These are phyloP conservation scores for Solanum virginianum DNA, from an alignment of 257 asterid species.

Conservation along the genomic window DNA sequence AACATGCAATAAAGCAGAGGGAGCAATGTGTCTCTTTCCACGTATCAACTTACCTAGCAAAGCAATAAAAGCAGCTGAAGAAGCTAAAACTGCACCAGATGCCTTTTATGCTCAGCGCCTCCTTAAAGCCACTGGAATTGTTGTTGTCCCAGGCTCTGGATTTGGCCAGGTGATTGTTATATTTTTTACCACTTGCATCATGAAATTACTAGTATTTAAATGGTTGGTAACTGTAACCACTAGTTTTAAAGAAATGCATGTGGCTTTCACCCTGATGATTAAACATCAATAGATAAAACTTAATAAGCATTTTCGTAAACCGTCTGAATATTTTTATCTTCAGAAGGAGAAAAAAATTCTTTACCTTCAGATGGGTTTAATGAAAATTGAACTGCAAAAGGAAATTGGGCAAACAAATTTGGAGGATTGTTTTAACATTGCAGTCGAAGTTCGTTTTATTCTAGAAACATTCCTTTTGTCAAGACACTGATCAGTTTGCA, in stretches of 20 bases:
- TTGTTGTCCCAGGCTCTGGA: constrained; percentile 96
- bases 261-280: neutral
- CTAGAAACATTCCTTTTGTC: neutral
- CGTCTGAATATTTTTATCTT: neutral
- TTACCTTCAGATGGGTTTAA: neutral
- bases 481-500: neutral
- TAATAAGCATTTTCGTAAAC: neutral
- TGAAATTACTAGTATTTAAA: neutral
- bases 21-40: constrained; percentile 96
- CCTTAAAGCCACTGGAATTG: constrained; percentile 85
- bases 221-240: neutral
- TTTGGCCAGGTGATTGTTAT: constrained; percentile 64
- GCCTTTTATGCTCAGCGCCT: constrained; percentile 62
- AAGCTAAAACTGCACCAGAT: constrained; percentile 61
- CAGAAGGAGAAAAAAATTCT: no score
- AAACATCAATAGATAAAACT: neutral
- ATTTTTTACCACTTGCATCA: neutral
- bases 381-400: neutral
- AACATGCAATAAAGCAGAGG: constrained; percentile 89
- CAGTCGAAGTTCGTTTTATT: neutral
- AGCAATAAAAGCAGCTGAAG: constrained; percentile 81
- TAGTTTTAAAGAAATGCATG: neutral
- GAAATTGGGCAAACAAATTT: neutral
- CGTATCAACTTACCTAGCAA: constrained; percentile 55
- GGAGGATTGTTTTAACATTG: neutral